phyloP scores from a whole-genome alignment of 495 filamentous ascomycete species.

The Podospora australis region DNA sequence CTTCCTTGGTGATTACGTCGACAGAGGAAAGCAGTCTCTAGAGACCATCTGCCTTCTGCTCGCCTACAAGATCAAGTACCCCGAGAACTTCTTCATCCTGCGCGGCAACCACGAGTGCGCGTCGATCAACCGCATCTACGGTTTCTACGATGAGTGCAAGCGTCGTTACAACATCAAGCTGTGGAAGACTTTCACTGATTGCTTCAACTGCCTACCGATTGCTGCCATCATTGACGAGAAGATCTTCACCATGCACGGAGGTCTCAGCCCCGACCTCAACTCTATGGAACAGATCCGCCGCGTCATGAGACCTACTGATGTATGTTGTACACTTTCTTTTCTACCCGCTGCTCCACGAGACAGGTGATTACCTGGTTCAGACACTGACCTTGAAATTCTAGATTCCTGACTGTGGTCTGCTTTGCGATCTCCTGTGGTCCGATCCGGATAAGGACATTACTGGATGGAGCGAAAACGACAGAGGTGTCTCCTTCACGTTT shows the following conservation, averaged over 20 bases:
- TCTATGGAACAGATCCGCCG: conserved; percentile 99
- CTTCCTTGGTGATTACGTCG: conserved; percentile 98
- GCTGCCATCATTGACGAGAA: conserved; percentile 99
- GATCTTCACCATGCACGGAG: conserved; percentile 99
- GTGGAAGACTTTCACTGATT: conserved; percentile 99
- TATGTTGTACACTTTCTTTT: conserved; percentile 41
- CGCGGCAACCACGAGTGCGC: conserved; percentile 99
- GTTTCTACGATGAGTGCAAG: conserved; percentile 99
- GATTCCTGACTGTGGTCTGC: conserved; percentile 97
- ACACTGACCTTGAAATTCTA: conserved; percentile 38
- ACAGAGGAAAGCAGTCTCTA: conserved; percentile 97
- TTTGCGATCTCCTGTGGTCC: conserved; percentile 97
- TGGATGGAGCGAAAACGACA: conserved; percentile 99
- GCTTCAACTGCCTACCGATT: conserved; percentile 99
- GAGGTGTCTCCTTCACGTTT: conserved; percentile 98
- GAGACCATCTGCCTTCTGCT: conserved; percentile 98
- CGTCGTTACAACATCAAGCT: conserved; percentile 99
- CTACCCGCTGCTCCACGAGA: neutral
- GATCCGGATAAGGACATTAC: conserved; percentile 99
- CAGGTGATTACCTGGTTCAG: neutral
- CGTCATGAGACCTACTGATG: conserved; percentile 98
- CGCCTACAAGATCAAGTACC: conserved; percentile 99
- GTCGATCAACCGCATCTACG: conserved; percentile 99
- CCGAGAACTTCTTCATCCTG: conserved; percentile 99
- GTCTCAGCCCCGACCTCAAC: conserved; percentile 93